Evolutionary conservation across 305 asterid species (phyloP).

Genomic region (Fraxinus dipetala): DNA sequence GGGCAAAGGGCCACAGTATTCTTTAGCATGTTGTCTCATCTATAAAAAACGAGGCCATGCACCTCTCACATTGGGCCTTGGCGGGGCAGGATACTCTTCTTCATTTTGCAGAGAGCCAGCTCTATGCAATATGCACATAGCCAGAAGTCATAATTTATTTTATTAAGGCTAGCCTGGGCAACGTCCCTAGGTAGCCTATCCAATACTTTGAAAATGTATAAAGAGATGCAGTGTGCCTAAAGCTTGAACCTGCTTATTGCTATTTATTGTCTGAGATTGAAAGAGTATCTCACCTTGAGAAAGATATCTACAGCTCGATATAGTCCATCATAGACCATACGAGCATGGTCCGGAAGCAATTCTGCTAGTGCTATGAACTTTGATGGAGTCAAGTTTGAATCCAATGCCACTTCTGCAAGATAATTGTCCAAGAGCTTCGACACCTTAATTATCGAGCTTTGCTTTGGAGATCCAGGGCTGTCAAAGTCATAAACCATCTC

Average conservation of each 20-base stretch:
- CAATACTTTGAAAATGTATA: neutral
- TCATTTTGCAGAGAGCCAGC: neutral
- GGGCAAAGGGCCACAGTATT: neutral
- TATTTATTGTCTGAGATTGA: neutral
- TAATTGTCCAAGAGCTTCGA: conserved; percentile 77
- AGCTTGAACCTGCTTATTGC: neutral
- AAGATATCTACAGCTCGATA: conserved; percentile 87
- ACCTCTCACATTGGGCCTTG: neutral
- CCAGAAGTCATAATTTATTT: neutral
- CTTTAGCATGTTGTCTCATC: neutral
- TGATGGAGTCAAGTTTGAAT: conserved; percentile 61
- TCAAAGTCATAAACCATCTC: conserved; percentile 82
- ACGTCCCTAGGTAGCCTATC: neutral
- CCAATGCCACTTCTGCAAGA: conserved; percentile 80
- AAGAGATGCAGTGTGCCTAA: neutral
- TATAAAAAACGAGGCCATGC: neutral
- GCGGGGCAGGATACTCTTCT: neutral
- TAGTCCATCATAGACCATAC: conserved; percentile 65
- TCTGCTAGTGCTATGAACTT: conserved; percentile 71
- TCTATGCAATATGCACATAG: neutral
- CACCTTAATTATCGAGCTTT: conserved; percentile 78
- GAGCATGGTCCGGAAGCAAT: conserved; percentile 88
- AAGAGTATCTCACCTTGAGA: conserved; percentile 63
- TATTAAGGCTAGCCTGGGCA: neutral
- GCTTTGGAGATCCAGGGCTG: conserved; percentile 88